Conservation (phyloP, 2,329 filamentous ascomycete genomes). For the Tolypocladium nubicola region DNA sequence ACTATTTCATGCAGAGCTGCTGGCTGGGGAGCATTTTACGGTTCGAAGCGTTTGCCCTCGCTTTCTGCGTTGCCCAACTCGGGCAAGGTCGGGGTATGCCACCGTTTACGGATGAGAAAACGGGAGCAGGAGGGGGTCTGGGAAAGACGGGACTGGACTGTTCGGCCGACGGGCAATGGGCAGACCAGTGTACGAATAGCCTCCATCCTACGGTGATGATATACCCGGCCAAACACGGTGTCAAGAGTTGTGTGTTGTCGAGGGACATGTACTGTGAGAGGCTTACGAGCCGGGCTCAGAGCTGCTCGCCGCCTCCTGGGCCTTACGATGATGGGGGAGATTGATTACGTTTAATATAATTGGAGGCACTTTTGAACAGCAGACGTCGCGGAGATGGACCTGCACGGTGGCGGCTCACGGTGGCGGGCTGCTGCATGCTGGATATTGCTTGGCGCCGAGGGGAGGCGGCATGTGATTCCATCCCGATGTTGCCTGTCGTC, state of each 20-base stretch:
- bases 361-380: not conserved
- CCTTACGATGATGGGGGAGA: not conserved
- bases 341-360: not conserved
- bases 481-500: not conserved
- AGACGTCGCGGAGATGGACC: not conserved
- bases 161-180: not conserved
- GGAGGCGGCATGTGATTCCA: not conserved
- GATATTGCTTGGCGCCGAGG: not conserved
- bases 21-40: constrained; percentile 8
- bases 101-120: not conserved
- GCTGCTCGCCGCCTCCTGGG: not conserved
- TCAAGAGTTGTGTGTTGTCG: not conserved
- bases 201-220: constrained; percentile 7
- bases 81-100: not conserved
- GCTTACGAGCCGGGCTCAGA: not conserved
- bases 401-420: not conserved
- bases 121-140: not conserved
- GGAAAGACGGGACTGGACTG: not conserved
- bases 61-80: constrained; percentile 2
- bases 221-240: constrained; percentile 6
- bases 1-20: constrained; percentile 6
- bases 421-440: too few species aligned
- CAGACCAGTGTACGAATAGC: constrained; percentile 6
- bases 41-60: constrained; percentile 9
- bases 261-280: not conserved